phyloP scores from a whole-genome alignment of 176 grass and related monocot species.

The Hsuehochloa calcarea region DNA sequence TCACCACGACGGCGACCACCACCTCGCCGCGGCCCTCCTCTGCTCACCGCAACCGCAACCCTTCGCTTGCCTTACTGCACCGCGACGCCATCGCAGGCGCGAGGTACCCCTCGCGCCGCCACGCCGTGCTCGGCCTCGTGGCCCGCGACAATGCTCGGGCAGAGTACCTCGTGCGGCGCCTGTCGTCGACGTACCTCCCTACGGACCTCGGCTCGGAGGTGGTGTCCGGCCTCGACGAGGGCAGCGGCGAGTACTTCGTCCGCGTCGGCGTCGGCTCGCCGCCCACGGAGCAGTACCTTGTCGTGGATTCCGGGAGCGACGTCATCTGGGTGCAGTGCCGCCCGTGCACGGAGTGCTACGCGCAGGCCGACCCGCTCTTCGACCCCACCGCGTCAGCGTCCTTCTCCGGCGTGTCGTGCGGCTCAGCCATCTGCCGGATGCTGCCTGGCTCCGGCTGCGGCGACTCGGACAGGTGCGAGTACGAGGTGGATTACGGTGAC shows the following conservation, averaged over 20 bases:
- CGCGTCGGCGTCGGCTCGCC: conserved; percentile 76
- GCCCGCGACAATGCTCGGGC: conserved; percentile 44
- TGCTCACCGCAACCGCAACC: background rate
- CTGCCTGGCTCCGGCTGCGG: conserved; percentile 31
- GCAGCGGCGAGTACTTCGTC: conserved; percentile 91
- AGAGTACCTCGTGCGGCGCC: conserved; percentile 26
- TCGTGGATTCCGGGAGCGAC: conserved; percentile 95
- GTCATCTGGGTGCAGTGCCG: conserved; percentile 91
- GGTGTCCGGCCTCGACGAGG: conserved; percentile 69
- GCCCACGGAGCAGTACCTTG: conserved; percentile 73
- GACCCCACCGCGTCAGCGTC: conserved; percentile 72
- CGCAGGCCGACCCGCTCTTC: conserved; percentile 84
- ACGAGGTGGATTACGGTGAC: conserved; percentile 73
- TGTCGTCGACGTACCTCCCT: conserved; percentile 32
- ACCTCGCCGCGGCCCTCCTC: background rate
- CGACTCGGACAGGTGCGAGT: conserved; percentile 39
- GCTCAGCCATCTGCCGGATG: conserved; percentile 51
- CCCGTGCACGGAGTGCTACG: conserved; percentile 71
- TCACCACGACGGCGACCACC: background rate
- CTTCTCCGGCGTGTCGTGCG: conserved; percentile 60
- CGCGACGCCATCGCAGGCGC: conserved; percentile 48
- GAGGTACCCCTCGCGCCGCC: conserved; percentile 36
- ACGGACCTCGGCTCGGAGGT: conserved; percentile 67
- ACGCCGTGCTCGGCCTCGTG: conserved; percentile 23
- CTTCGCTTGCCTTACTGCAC: conserved; percentile 57